Conservation (phyloP, 306 rosid genomes). For the Prunus kanzakura region DNA sequence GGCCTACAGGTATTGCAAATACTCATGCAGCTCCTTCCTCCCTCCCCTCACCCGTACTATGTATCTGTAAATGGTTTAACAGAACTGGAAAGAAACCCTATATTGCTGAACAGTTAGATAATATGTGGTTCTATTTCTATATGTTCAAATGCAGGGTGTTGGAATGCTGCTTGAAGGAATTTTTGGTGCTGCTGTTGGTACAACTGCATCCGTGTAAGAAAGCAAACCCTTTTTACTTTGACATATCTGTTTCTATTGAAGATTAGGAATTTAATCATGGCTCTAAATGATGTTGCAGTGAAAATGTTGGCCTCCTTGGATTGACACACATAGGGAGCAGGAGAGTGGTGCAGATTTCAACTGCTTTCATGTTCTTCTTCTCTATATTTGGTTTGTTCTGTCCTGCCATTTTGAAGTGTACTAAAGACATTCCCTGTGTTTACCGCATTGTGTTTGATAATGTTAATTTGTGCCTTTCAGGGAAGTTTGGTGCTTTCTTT, state of each 20-base stretch:
- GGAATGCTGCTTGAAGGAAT: constrained; percentile 79
- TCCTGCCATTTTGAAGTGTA: neutral
- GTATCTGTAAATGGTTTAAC: constrained; percentile 2
- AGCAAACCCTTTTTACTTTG: neutral
- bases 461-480: constrained; percentile 43
- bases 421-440: neutral
- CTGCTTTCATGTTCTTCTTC: constrained; percentile 91
- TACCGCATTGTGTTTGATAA: neutral
- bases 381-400: constrained; percentile 73
- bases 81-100: constrained; percentile 1
- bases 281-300: constrained; percentile 46
- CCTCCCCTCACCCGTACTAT: neutral
- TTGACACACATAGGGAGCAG: constrained; percentile 91
- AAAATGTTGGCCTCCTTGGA: constrained; percentile 93
- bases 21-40: neutral
- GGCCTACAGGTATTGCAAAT: constrained; percentile 69
- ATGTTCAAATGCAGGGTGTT: constrained; percentile 59
- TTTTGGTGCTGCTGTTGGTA: constrained; percentile 74
- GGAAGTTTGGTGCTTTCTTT: constrained; percentile 91
- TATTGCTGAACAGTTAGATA: constrained; percentile 4
- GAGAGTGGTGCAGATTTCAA: constrained; percentile 90
- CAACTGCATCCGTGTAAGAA: constrained; percentile 93
- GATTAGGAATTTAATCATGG: neutral
- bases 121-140: constrained; percentile 6
- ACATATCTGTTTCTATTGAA: neutral